Base-by-base conservation (phyloP, 306 rosid genomes). In the Alnus rubra region DNA sequence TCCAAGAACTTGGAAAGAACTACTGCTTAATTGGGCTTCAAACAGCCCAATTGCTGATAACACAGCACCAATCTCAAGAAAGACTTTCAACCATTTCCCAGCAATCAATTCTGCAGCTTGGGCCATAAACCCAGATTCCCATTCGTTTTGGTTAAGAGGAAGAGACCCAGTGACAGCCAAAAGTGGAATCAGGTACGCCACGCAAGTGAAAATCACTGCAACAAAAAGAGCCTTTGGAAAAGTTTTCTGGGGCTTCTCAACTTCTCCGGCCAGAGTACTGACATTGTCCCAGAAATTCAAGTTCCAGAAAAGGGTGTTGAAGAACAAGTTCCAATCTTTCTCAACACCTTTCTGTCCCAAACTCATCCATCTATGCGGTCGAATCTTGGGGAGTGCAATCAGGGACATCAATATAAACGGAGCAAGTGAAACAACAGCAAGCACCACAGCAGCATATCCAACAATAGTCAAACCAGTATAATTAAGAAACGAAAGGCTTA, bases 271-370 rank as follows among this genome's bases (percentile, higher is more conserved):
- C 35, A 91, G 63, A 74, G 93, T 91, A 64, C 96, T 91, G 4
- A 88, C 96, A 85, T 76, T 91, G 49, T 91, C 96, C 93, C 90
- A 91, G 82, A 81, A 89, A 67, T 91, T 91, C 80, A 89, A 75
- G 81, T 89, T 91, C 96, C 90, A 89, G 75, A 91, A 91, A 0
- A 91, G 81, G 31, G 96, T 84, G 60, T 89, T 86, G 35, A 89
- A 87, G 69, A 69, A 89, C 33, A 76, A 69, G 5, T 78, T 83
- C 96, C 93, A 89, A 2, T 91, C 87, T 35, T 83, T 91, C 11
- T 83, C 14, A 48, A 65, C 87, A 60, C 86, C 84, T 49, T 75
- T 81, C 10, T 88, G 80, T 0, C 89, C 88, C 50, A 83, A 72
- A 84, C 83, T 79, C 4, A 82, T 1, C 96, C 96, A 91, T 8